phyloP scores from a whole-genome alignment of 2,329 filamentous ascomycete genomes.

The Allantophomopsis cytisporea region DNA sequence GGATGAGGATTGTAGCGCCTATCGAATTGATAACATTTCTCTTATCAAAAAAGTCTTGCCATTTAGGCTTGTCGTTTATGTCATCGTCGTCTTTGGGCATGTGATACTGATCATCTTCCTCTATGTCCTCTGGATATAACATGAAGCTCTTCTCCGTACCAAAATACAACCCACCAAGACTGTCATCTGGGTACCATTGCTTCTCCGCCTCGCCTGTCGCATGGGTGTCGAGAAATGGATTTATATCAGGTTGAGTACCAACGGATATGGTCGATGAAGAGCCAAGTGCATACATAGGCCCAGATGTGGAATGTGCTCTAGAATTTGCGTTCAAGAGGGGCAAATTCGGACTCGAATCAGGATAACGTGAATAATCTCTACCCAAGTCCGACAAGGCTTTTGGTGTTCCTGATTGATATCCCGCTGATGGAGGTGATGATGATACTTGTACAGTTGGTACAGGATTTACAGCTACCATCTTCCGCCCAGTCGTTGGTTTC shows the following conservation, averaged over 20 bases:
- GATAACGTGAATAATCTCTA: conserved; percentile 18
- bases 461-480: not conserved
- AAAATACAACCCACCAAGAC: conserved; percentile 27
- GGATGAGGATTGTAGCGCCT: conserved; percentile 25
- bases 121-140: conserved; percentile 32
- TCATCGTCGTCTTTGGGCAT: conserved; percentile 36
- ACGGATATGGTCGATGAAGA: conserved; percentile 1
- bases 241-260: conserved; percentile 4
- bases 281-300: not conserved
- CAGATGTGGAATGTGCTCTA: not conserved
- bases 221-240: conserved; percentile 8
- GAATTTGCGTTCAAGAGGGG: conserved; percentile 1
- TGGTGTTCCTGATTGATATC: conserved; percentile 5
- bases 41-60: conserved; percentile 28
- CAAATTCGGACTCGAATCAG: conserved; percentile 6
- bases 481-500: not conserved
- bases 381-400: conserved; percentile 13
- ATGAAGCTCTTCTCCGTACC: conserved; percentile 22
- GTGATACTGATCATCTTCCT: conserved; percentile 39
- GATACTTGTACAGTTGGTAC: not conserved
- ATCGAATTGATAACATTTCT: conserved; percentile 24
- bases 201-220: conserved; percentile 18
- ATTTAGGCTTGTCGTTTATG: conserved; percentile 21
- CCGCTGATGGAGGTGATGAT: conserved; percentile 21
- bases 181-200: conserved; percentile 29